A percentile compares a stretch with the other conserved stretches of the same genome.
phyloP scores from a whole-genome alignment of 495 filamentous ascomycete species.

The Hyaloscypha hepaticicola region DNA sequence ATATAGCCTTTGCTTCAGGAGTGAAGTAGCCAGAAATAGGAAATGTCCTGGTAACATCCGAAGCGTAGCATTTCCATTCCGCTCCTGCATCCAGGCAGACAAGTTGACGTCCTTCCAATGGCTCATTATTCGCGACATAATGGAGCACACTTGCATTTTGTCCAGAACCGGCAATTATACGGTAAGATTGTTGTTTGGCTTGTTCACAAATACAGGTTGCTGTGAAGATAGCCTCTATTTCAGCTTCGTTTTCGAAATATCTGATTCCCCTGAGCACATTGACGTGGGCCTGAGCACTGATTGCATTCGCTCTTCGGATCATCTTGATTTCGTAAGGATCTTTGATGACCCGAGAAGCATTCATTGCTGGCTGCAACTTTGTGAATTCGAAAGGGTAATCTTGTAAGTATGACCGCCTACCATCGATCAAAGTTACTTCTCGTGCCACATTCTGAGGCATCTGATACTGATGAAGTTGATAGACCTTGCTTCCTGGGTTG shows the following conservation, averaged over 20 bases:
- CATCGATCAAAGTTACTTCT: neutral
- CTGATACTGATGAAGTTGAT: slow-evolving; percentile 37
- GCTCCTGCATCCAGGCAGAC: slow-evolving; percentile 83
- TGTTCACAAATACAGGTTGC: slow-evolving; percentile 66
- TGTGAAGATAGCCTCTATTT: slow-evolving; percentile 76
- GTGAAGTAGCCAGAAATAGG: slow-evolving; percentile 64
- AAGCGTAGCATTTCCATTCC: slow-evolving; percentile 86
- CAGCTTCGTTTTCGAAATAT: slow-evolving; percentile 69
- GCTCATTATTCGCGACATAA: slow-evolving; percentile 75
- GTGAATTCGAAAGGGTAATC: slow-evolving; percentile 35
- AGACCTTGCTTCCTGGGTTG: slow-evolving; percentile 39
- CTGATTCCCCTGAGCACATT: slow-evolving; percentile 61
- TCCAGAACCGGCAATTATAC: slow-evolving; percentile 80
- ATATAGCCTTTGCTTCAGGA: slow-evolving; percentile 64
- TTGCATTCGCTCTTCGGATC: slow-evolving; percentile 73
- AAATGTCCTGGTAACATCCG: slow-evolving; percentile 85
- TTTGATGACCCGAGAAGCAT: slow-evolving; percentile 74
- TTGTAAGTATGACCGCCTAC: neutral
- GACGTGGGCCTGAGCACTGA: slow-evolving; percentile 73
- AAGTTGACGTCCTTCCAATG: slow-evolving; percentile 63
- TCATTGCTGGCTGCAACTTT: slow-evolving; percentile 60
- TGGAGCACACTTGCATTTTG: slow-evolving; percentile 80
- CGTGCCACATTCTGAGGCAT: neutral
- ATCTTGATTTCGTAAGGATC: slow-evolving; percentile 74
- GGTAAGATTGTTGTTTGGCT: slow-evolving; percentile 79